phyloP scores from a whole-genome alignment of 2,329 filamentous ascomycete genomes.

The Lasiodiplodia gonubiensis region DNA sequence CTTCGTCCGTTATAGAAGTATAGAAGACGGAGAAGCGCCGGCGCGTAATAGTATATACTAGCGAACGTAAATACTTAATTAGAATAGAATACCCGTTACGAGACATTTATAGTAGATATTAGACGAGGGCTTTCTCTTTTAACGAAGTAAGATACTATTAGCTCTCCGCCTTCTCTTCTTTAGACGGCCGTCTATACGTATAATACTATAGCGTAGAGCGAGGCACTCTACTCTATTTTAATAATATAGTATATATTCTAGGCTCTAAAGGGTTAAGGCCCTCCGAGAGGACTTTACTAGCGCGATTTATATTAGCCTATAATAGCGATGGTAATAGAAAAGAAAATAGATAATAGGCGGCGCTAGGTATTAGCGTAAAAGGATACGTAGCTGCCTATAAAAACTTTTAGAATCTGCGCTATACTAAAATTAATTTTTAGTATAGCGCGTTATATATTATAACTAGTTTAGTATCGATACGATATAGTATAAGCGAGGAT shows the following conservation, averaged over 20 bases:
- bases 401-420: no score
- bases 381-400: no score
- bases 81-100: constrained; percentile 32
- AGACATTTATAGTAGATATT: constrained; percentile 33
- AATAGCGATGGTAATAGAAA: no score
- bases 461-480: no score
- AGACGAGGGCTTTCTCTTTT: constrained; percentile 39
- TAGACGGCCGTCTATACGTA: constrained; percentile 36
- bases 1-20: constrained; percentile 18
- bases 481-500: no score
- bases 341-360: no score
- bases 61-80: constrained; percentile 33
- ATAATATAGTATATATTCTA: constrained; percentile 28
- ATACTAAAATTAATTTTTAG: no score
- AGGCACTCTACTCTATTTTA: constrained; percentile 35
- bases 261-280: constrained; percentile 7
- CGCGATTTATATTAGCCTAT: no score
- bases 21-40: constrained; percentile 25
- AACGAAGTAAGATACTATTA: constrained; percentile 37
- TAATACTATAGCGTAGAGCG: constrained; percentile 37
- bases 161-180: constrained; percentile 37
- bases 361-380: no score
- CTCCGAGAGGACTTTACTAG: constrained; percentile 11
- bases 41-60: constrained; percentile 26
- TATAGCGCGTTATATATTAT: no score